Conservation (phyloP, 1,284 basidiomycete species). For the Polyporus tsugae region DNA sequence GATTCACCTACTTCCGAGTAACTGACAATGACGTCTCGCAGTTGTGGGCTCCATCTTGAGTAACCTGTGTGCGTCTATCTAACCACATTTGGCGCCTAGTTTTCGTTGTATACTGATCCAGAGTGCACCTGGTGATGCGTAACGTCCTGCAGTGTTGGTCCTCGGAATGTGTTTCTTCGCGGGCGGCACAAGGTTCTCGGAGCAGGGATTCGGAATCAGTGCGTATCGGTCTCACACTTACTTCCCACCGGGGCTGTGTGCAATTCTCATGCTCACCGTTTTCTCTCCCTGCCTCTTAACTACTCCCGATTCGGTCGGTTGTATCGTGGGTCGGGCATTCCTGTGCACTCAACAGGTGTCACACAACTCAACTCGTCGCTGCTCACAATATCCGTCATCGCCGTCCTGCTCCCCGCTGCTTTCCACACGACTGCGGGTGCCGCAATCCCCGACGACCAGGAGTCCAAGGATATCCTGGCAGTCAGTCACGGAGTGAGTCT, state of each 20-base stretch:
- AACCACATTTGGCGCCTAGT: constrained; percentile 12
- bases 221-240: constrained; percentile 35
- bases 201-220: constrained; percentile 80
- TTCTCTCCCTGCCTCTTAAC: not conserved
- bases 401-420: constrained; percentile 81
- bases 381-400: constrained; percentile 81
- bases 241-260: constrained; percentile 8
- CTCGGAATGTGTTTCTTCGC: constrained; percentile 86
- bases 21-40: constrained; percentile 38
- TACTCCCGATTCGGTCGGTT: constrained; percentile 7
- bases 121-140: constrained; percentile 12
- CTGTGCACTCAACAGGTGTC: constrained; percentile 56
- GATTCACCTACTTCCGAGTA: constrained; percentile 18
- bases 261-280: constrained; percentile 3
- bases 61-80: constrained; percentile 63
- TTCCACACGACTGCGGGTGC: constrained; percentile 47
- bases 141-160: constrained; percentile 66
- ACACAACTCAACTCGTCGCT: constrained; percentile 85
- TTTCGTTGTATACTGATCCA: constrained; percentile 4
- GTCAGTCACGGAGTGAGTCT: constrained; percentile 81
- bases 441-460: constrained; percentile 39
- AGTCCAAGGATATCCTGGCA: constrained; percentile 63
- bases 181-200: constrained; percentile 71
- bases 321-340: not conserved
- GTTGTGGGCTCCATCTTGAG: constrained; percentile 86